Base-by-base conservation (phyloP, 371 early-diverging fungal species). In the Umbelopsis sp. region DNA sequence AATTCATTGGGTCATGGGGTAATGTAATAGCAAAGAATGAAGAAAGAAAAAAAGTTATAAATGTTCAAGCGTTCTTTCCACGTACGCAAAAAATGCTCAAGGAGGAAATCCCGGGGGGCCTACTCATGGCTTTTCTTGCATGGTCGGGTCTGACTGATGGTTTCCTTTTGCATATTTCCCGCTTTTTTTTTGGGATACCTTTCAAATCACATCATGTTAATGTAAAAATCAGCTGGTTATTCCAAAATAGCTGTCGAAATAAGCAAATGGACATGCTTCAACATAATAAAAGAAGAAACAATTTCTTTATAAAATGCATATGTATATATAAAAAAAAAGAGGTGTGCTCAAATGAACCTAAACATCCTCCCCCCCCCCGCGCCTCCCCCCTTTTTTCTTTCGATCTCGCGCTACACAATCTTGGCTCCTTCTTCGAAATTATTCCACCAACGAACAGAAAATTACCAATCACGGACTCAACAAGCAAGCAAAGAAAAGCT, bases 81-180 rank as follows among this genome's bases (percentile, higher is more conserved):
- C n/a, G 29, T 57, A 25, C 35, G 57, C 57, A 35, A 57, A 35
- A 22, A 25, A 57, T n/a, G 29, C 57, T 57, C 57, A 57, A 57
- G 57, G 57, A 57, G 57, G 57, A 57, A 57, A 57, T 57, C 57
- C 57, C 57, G 57, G 57, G 57, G 52, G 57, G 32, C 52, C 41
- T 9, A 37, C 57, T 35, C 57, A 57, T 57, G 57, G 57, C 52
- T 51, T 29, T 20, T 57, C 12, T 29, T 57, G 35, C 57, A 35
- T 41, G 41, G 41, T 41, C 10, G 41, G 7, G 41, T 7, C 10
- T 41, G 41, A 10, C 10, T 41, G 12, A 41, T 10, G 41, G 5
- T 41, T 41, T 41, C 41, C 41, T 41, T 41, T 41, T 41, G 41
- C 41, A 41, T 41, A 29, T 41, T 41, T 41, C 41, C 41, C 41